Conservation (phyloP, 2,329 filamentous ascomycete genomes). For the Monilinia polystroma region DNA sequence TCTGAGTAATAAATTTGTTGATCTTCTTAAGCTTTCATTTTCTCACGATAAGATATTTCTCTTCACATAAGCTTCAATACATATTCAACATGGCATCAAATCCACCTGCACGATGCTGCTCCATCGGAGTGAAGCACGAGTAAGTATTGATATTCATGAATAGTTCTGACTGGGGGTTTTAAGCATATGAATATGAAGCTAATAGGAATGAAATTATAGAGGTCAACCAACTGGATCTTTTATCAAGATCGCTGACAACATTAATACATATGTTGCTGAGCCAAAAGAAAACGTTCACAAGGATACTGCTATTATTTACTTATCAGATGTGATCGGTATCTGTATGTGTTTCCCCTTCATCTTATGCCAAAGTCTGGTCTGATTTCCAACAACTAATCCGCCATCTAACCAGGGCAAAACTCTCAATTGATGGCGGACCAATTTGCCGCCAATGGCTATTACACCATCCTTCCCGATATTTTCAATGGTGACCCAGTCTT, state of each 20-base stretch:
- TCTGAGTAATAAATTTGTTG: background rate
- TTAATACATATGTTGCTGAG: conserved; percentile 39
- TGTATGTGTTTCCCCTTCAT: conserved; percentile 21
- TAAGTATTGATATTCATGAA: conserved; percentile 25
- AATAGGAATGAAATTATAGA: conserved; percentile 23
- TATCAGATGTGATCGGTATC: conserved; percentile 40
- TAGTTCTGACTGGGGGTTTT: conserved; percentile 1
- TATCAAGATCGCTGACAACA: conserved; percentile 36
- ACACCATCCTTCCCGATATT: conserved; percentile 62
- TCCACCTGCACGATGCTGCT: conserved; percentile 40
- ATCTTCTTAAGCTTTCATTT: background rate
- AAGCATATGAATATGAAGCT: background rate
- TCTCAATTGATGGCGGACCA: conserved; percentile 69
- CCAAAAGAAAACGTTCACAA: conserved; percentile 36
- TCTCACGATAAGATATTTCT: background rate
- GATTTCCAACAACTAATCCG: conserved; percentile 31
- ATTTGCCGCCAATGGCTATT: conserved; percentile 62
- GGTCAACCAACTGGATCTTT: conserved; percentile 36
- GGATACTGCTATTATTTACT: conserved; percentile 38
- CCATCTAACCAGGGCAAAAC: conserved; percentile 47
- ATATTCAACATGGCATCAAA: conserved; percentile 39
- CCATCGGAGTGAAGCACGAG: conserved; percentile 40
- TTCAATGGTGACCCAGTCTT: conserved; percentile 65
- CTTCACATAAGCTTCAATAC: background rate
- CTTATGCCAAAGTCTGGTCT: background rate